Evolutionary conservation across 768 basidiomycete genomes (phyloP).

Genomic region (Leccinum truebloodii): DNA sequence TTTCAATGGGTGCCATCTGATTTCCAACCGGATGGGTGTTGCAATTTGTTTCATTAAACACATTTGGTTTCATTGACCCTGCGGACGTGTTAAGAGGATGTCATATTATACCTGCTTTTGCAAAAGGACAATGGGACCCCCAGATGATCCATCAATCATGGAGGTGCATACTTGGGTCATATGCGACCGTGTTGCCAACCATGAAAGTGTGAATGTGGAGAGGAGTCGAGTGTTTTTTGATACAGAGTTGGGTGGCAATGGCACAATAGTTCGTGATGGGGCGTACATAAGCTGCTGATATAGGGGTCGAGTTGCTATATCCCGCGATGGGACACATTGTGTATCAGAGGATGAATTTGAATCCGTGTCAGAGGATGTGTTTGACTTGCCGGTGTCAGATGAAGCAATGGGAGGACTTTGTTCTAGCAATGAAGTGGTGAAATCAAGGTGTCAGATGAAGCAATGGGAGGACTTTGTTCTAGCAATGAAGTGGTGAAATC

Average conservation of each 20-base stretch:
- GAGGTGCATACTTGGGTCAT: no score
- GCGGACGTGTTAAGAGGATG: no score
- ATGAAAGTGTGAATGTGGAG: neutral
- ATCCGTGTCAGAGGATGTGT: neutral
- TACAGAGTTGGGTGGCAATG: neutral
- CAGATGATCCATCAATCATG: no score
- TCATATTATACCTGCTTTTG: no score
- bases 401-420: neutral
- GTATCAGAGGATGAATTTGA: no score
- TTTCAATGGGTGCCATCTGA: no score
- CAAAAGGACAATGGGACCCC: no score
- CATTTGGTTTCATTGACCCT: no score
- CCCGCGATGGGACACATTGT: rapidly evolving
- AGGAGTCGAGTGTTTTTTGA: neutral
- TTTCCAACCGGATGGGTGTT: no score
- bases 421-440: neutral
- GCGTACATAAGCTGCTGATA: neutral
- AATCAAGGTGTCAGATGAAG: neutral
- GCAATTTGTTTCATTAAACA: no score
- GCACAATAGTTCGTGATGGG: neutral
- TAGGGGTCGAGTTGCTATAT: neutral
- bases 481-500: neutral
- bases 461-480: neutral
- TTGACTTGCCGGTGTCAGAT: neutral
- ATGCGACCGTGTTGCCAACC: neutral